Conservation (phyloP, 23 red algal species). For the Pyropia yezoensis region DNA sequence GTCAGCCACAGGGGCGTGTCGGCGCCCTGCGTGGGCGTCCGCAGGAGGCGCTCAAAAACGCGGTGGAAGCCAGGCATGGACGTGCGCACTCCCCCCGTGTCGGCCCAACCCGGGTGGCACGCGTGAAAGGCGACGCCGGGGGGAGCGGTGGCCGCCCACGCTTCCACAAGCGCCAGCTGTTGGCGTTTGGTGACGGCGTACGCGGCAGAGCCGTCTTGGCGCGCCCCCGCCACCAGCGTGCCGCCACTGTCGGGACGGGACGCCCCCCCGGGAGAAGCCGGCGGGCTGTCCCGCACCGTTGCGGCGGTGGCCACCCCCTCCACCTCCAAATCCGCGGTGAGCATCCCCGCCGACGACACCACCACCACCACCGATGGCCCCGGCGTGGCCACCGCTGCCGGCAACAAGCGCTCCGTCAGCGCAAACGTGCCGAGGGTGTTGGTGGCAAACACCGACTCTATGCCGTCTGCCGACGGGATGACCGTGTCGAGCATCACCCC, state of each 20-base stretch:
- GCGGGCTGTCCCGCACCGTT: too few relatives aligned
- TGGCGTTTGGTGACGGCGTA: constrained; percentile 73
- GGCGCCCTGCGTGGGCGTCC: constrained; percentile 67
- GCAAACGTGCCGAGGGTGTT: constrained; percentile 74
- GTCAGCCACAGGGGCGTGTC: constrained; percentile 80
- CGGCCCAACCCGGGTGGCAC: constrained; percentile 84
- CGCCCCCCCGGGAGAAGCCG: too few relatives aligned
- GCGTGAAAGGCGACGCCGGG: constrained; percentile 37
- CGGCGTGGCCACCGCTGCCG: constrained; percentile 9
- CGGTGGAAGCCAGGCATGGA: constrained; percentile 78
- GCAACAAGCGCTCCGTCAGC: constrained; percentile 77
- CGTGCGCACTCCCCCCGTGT: constrained; percentile 48
- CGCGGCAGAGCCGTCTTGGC: constrained; percentile 38
- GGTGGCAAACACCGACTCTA: constrained; percentile 73
- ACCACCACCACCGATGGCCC: constrained; percentile 33
- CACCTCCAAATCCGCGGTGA: constrained; percentile 58
- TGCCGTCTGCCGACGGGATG: constrained; percentile 33
- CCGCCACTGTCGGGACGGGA: not conserved
- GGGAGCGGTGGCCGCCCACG: constrained; percentile 26
- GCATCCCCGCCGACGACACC: constrained; percentile 80
- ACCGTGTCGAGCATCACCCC: constrained; percentile 41
- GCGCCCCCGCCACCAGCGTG: constrained; percentile 7
- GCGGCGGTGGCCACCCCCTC: constrained; percentile 23
- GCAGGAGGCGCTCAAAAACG: constrained; percentile 29
- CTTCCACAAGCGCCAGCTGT: constrained; percentile 76